Base-by-base conservation (phyloP, 208 protist genomes). In the Trypanosoma platydactyli region DNA sequence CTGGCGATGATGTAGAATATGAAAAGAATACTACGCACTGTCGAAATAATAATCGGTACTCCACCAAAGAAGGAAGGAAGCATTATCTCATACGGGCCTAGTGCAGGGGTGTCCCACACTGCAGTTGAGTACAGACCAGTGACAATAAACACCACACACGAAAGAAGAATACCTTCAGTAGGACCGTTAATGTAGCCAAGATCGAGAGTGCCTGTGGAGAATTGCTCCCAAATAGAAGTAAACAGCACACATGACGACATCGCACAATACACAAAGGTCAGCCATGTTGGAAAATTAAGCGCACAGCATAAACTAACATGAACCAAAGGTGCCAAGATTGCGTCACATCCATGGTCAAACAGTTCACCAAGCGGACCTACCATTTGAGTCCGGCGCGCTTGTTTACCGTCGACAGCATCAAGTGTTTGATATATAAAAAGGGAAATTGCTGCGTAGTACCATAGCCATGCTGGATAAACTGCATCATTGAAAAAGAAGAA, bases 301-400 rank as follows among this genome's bases (percentile, higher is more conserved):
- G 80, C 80, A 51, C 86, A 69, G 38, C 50, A 72, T 20, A 89
- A 52, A 50, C 84, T 93, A 25, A 90, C 29, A 52, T 87, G 68
- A 56, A 94, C 81, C 48, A 95, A 86, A 48, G 83, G 85, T 20
- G 88, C 94, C 16, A 94, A 66, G 20, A 97, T 80, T 33, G 89
- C 89, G 71, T 98, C 94, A 70, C 89, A 97, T 62, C 97, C 97
- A 84, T 99, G 97, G 64, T 99, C 97, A 66, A 98, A 98, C 12
- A 98, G 73, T 64, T 98, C 94, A 24, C 97, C 97, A 3, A 99
- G 79, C 2, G 97, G 95, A 33, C 92, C 95, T 20, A 79, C 80
- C 1, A 88, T 80, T 27, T 85, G 80, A 11, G 96, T 98, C 56
- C 96, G 78, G 7, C 94, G 85, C 0, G 97, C 97, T 71, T 99